phyloP scores from a whole-genome alignment of 2,329 filamentous ascomycete species.

The Ophiostoma sp. region DNA sequence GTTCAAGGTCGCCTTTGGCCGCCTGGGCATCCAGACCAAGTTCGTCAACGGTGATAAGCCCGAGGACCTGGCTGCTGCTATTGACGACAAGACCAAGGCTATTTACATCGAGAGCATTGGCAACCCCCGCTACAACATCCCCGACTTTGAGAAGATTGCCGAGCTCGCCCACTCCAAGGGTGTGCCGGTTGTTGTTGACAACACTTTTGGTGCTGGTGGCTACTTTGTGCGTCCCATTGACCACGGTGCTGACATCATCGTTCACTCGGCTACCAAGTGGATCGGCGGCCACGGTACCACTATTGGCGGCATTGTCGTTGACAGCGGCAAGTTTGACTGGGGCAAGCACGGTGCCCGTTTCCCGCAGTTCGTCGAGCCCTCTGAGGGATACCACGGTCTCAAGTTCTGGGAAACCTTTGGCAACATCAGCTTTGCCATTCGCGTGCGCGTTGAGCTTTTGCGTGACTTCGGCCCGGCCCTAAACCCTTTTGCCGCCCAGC shows the following conservation, averaged over 20 bases:
- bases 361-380: constrained; percentile 86
- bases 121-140: constrained; percentile 89
- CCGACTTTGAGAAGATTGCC: constrained; percentile 81
- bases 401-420: constrained; percentile 95
- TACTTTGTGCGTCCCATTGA: constrained; percentile 83
- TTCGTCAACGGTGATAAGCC: constrained; percentile 77
- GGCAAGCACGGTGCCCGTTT: constrained; percentile 76
- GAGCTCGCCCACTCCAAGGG: constrained; percentile 67
- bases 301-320: constrained; percentile 78
- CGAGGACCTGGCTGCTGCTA: constrained; percentile 71
- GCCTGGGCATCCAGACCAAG: constrained; percentile 82
- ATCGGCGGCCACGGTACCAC: constrained; percentile 94
- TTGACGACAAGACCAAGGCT: constrained; percentile 90
- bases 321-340: constrained; percentile 93
- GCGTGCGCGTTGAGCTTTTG: constrained; percentile 81
- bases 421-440: constrained; percentile 72
- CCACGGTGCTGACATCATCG: constrained; percentile 87
- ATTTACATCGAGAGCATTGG: constrained; percentile 89
- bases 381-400: constrained; percentile 84
- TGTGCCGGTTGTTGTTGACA: constrained; percentile 71
- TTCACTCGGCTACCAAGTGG: constrained; percentile 95
- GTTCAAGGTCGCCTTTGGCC: constrained; percentile 82
- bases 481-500: constrained; percentile 89
- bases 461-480: constrained; percentile 78
- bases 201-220: constrained; percentile 90